Evolutionary conservation across 1,139 yeast genomes (phyloP), one percentile per base, ranked within the genome.

Genomic region (Zygosaccharomyces sapae): DNA sequence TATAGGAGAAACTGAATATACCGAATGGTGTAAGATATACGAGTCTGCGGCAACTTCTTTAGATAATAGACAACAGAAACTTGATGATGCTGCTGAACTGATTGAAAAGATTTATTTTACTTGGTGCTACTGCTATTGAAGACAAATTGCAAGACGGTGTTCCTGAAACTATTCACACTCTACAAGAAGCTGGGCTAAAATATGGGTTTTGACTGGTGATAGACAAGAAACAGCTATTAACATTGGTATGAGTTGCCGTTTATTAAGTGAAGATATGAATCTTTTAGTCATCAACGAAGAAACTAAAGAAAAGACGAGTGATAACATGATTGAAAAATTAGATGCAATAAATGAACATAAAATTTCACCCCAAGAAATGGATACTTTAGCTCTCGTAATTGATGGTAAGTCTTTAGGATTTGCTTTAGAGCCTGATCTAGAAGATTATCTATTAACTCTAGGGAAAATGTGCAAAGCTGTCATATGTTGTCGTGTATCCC

Each of bases 221-320:
- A 79, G 96, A 63, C 98, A 92, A 66, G 99, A 94, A 68, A 94
- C 99, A n/a, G 99, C 98, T 1, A 86, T 94, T 54, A 94, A 94
- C 64, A 92, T 94, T 64, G 99, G 98, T 53, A 89, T 92, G 97
- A 86, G 96, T 57, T 94, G 98, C 72, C 88, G 87, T 61, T 73
- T 94, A 45, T 71, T 94, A 44, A 84, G 95, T 65, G 98, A 94
- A 66, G 98, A 94, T 62, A 94, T 94, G 99, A 89, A 88, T 58
- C 70, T 94, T 53, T 73, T 94, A 58, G 82, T 92, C 50, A 82
- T 94, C 43, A 94, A 94, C 62, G 98, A 92, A 65, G 90, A 84
- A 35, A 76, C 79, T 1, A 83, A 82, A 55, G 87, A 80, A 34
- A 95, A 79, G 18, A 88, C 96, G 0, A 71, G 74, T 52, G 73